Base-by-base conservation (phyloP, 345 rosid species). In the Dimocarpus longan region DNA sequence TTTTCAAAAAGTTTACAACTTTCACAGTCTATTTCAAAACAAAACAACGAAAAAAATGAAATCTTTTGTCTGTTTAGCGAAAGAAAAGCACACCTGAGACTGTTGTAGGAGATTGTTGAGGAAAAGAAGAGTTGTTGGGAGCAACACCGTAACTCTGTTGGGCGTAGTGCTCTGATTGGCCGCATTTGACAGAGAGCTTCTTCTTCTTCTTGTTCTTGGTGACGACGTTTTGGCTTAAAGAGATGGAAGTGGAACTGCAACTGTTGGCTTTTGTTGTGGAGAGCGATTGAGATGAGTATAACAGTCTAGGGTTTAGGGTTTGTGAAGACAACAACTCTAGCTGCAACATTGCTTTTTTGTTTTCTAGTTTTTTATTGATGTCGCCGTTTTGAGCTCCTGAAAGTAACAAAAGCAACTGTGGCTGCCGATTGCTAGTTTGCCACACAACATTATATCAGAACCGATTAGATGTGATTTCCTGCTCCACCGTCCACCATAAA, bases 111-210 rank as follows among this genome's bases (percentile, higher is more conserved):
- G 73, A 13, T 48, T 44, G 59, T 15, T 80, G 13, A 65, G 76
- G 76, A 37, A 79, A 73, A 56, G 90, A 75, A 71, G 85, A 81
- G 82, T 84, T 65, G 50, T 72, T 60, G 64, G 83, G 77, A 28
- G 84, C 28, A 62, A 66, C 10, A 24, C 66, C 52, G 66, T 72
- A 82, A 62, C 77, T 83, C 79, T 85, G 81, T 75, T 85, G 81
- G 78, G 84, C 90, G 48, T 78, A 84, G 85, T 87, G 90, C 80
- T 93, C 91, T 22, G 88, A 79, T 68, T 90, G 95, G 10, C 93
- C 89, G 85, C 91, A 88, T 78, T 86, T 86, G 22, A 92, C 80
- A 12, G 88, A 76, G 73, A 88, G 80, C 22, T 60, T 77, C 76
- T 79, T 77, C 80, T 73, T 79, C 80, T 73, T 79, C 76, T 79